phyloP scores from a whole-genome alignment of 495 filamentous ascomycete species.

The Oidiodendron maius region DNA sequence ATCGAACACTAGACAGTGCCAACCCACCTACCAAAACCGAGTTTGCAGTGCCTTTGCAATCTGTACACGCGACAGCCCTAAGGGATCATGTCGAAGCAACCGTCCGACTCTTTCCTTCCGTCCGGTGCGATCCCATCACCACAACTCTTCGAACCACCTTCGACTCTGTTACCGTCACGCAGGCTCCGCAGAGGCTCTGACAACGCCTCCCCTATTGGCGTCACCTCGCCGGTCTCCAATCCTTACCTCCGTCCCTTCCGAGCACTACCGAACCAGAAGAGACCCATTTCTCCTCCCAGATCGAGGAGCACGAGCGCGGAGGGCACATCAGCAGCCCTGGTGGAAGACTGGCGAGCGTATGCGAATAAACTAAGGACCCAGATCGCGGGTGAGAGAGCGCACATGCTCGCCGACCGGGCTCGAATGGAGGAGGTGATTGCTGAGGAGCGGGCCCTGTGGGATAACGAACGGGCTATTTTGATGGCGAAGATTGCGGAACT shows the following conservation, averaged over 20 bases:
- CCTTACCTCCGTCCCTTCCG: slow-evolving; percentile 4
- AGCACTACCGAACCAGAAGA: slow-evolving; percentile 8
- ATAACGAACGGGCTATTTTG: slow-evolving; percentile 15
- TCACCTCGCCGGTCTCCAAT: not conserved
- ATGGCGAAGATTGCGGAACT: slow-evolving; percentile 17
- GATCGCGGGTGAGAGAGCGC: slow-evolving; percentile 20
- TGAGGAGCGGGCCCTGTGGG: slow-evolving; percentile 23
- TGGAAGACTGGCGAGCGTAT: slow-evolving; percentile 22
- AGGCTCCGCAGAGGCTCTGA: slow-evolving; percentile 13
- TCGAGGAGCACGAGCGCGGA: slow-evolving; percentile 19
- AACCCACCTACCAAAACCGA: too few species aligned
- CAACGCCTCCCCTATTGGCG: slow-evolving; percentile 8
- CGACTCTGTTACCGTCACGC: slow-evolving; percentile 11
- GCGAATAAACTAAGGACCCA: slow-evolving; percentile 20
- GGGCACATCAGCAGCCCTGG: slow-evolving; percentile 9
- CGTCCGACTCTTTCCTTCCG: slow-evolving; percentile 22
- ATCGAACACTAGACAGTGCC: too few species aligned
- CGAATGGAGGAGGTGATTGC: slow-evolving; percentile 23
- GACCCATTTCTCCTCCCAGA: slow-evolving; percentile 18
- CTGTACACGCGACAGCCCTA: not conserved
- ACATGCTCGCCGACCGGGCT: slow-evolving; percentile 19
- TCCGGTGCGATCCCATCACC: slow-evolving; percentile 18
- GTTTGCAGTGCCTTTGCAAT: too few species aligned
- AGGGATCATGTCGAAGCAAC: slow-evolving; percentile 15
- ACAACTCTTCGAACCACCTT: not conserved